Percentiles rank a stretch among this genome's conserved stretches.
phyloP scores from a whole-genome alignment of 2,329 filamentous ascomycete genomes.

The Ceratocystis destructans region DNA sequence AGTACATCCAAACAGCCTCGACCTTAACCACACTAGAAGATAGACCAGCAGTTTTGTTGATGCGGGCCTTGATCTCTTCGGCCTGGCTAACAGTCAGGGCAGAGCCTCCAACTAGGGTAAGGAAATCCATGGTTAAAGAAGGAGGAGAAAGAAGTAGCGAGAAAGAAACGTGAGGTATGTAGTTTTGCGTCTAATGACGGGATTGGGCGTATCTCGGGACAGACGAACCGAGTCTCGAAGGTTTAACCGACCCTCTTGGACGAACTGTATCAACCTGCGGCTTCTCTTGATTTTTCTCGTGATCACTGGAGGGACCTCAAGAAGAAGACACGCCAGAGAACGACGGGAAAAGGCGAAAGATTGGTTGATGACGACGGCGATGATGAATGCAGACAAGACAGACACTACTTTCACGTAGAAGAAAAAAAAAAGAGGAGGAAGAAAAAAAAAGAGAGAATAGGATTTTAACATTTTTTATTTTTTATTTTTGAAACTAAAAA shows the following conservation, averaged over 20 bases:
- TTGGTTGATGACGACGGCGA: slow-evolving; percentile 9
- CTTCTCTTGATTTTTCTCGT: slow-evolving; percentile 12
- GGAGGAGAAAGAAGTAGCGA: slow-evolving; percentile 1
- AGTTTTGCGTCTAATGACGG: too few relatives aligned
- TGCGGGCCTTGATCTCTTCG: slow-evolving; percentile 33
- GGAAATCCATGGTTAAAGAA: slow-evolving; percentile 21
- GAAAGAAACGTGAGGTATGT: not conserved
- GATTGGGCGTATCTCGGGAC: too few relatives aligned
- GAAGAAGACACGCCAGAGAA: slow-evolving; percentile 13
- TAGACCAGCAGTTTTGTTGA: slow-evolving; percentile 29
- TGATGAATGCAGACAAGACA: slow-evolving; percentile 4
- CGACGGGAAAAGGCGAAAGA: not conserved
- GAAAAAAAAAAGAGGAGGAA: slow-evolving; percentile 4
- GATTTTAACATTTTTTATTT: not conserved
- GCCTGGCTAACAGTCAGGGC: slow-evolving; percentile 38
- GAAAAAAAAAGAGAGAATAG: not conserved
- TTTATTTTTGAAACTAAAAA: not conserved
- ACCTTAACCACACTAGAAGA: slow-evolving; percentile 35
- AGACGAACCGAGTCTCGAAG: not conserved
- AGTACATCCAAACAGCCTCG: slow-evolving; percentile 49
- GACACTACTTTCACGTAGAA: not conserved
- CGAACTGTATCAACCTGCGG: not conserved
- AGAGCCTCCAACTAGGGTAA: slow-evolving; percentile 30
- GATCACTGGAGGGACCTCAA: slow-evolving; percentile 10
- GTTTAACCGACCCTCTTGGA: not conserved